These are phyloP conservation scores for Fusarium coffeatum DNA, from an alignment of 2,329 filamentous ascomycete species.

Conservation along the genomic window DNA sequence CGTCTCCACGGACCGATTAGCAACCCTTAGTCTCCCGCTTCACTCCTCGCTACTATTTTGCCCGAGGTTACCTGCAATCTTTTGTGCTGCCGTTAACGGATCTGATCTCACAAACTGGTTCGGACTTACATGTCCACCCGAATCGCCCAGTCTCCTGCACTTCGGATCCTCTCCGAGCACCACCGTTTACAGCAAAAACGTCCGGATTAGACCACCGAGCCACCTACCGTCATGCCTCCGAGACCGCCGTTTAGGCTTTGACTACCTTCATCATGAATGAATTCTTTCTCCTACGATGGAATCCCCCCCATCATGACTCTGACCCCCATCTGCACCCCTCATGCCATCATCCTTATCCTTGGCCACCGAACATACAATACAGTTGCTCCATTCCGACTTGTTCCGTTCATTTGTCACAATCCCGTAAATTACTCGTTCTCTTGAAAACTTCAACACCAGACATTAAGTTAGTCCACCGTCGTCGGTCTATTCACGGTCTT, in stretches of 20 bases:
- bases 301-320: conserved; percentile 19
- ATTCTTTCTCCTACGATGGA: conserved; percentile 24
- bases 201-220: conserved; percentile 24
- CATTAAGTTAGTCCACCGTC: conserved; percentile 22
- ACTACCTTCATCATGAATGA: conserved; percentile 20
- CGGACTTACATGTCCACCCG: conserved; percentile 35
- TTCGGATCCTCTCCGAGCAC: conserved; percentile 29
- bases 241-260: conserved; percentile 8
- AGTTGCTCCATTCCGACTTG: conserved; percentile 26
- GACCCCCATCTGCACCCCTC: conserved; percentile 21
- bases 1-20: conserved; percentile 37
- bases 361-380: not conserved
- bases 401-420: conserved; percentile 25
- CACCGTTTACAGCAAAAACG: not conserved
- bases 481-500: conserved; percentile 39
- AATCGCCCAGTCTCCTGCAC: not conserved
- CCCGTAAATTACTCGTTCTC: conserved; percentile 29
- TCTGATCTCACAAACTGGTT: conserved; percentile 3
- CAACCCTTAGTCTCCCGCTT: conserved; percentile 24
- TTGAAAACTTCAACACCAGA: conserved; percentile 5
- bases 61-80: conserved; percentile 14
- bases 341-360: conserved; percentile 12
- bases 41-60: conserved; percentile 24
- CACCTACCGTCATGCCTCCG: conserved; percentile 12
- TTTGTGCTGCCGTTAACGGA: conserved; percentile 21